phyloP scores from a whole-genome alignment of 78 protist species.

The Dictyostelium intermedium region DNA sequence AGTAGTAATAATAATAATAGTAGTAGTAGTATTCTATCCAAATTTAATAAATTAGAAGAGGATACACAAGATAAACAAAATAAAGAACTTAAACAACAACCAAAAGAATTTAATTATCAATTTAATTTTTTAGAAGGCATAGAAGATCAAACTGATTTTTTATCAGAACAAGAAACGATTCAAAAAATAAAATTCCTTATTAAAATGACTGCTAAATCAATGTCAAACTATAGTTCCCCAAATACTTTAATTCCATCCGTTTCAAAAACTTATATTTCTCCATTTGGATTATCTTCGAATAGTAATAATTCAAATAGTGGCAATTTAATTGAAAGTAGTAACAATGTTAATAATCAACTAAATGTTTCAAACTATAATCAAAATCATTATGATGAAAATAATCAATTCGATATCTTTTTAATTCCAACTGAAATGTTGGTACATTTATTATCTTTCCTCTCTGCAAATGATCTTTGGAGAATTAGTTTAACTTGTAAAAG shows the following conservation, averaged over 20 bases:
- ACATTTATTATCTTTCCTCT: conserved; percentile 30
- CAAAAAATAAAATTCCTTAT: neutral
- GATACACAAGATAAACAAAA: neutral
- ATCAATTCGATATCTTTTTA: conserved; percentile 20
- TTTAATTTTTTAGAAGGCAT: neutral
- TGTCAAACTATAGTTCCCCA: conserved; percentile 17
- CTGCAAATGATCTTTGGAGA: conserved; percentile 27
- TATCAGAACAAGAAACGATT: neutral
- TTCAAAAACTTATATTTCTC: conserved; percentile 23
- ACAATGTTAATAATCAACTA: conserved; percentile 11
- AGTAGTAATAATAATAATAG: neutral
- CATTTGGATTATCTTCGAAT: neutral
- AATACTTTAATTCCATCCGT: conserved; percentile 43
- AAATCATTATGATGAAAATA: neutral
- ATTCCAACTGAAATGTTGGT: conserved; percentile 71
- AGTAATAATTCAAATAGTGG: neutral
- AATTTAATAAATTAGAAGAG: no score
- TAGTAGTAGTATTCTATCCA: neutral
- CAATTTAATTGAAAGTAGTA: neutral
- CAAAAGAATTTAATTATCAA: neutral
- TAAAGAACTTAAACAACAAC: neutral
- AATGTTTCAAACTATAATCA: neutral
- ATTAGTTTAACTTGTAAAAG: conserved; percentile 18
- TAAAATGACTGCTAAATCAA: conserved; percentile 6
- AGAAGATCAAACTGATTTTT: neutral